Base-by-base conservation (phyloP, 345 rosid species). In the Carallia brachiata region DNA sequence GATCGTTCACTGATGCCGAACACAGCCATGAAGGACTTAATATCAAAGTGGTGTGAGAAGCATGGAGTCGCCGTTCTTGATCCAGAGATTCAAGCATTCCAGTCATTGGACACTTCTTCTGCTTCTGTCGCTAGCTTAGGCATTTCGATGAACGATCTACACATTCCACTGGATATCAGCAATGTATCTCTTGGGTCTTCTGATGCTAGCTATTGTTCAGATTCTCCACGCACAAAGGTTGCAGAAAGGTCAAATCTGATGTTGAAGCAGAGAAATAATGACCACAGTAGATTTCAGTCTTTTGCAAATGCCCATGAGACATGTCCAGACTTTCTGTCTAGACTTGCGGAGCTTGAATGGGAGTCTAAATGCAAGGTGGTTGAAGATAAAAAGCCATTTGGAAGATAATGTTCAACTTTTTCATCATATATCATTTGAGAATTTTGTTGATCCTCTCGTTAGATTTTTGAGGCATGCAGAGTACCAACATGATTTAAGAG, bases 121-220 rank as follows among this genome's bases (percentile, higher is more conserved):
- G 44, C 73, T 57, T 91, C 98, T 40, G 85, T 91, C 47, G 89
- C 89, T 70, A 94, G 96, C 80, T 78, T 89, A 9, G 17, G 88
- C 68, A 87, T 82, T 68, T 82, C 79, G 65, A 71, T 88, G 57
- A 84, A 59, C 84, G 86, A 89, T 79, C 68, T 94, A 16, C 79
- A 32, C 34, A 70, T 89, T 71, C 90, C 80, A 18, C 50, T 66
- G 15, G 92, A 89, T 81, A 66, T 84, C 62, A 88, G 96, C 84
- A 77, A 70, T 74, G 54, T 85, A 28, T 86, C 95, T 16, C 48
- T 90, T 36, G 84, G 81, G 70, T 93, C 93, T 73, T 70, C 80
- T 44, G 86, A 74, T 80, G 54, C 17, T 44, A 44, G 50, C 50
- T 44, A 12, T 16, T 13, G 16, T 12, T 44, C 79, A 6, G 84